Evolutionary conservation across 148 eudicot species (phyloP), one percentile per base, ranked within the genome.

Genomic region (Linanthus parryae): DNA sequence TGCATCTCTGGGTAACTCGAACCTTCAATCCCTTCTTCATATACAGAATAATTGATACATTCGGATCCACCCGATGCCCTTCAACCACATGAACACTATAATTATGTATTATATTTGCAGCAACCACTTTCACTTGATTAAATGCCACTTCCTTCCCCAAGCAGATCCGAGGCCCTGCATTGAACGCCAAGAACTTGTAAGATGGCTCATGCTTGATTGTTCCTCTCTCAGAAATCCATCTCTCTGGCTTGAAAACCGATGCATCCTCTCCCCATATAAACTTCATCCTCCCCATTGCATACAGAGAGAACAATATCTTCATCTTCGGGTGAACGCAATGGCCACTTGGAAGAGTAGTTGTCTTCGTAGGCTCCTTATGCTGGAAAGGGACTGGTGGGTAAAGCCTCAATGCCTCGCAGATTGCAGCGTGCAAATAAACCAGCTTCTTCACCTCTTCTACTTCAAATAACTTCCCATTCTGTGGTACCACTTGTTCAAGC

Each of bases 1-100:
- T 18, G 20, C 75, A 66, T 58, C 73, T 70, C 35, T 51, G 69
- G 23, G 19, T 50, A 37, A 80, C 68, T 44, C 44, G 54, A 45
- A 76, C 85, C 61, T 65, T 80, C 28, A 80, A 63, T 1, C 85
- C 85, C 65, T 70, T 56, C 57, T 54, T 75, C 64, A 72, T 69
- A 52, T 80, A 79, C 24, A 80, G 78, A 34, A 80, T 72, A 7
- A 76, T 59, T 2, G 85, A 80, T 7, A 73, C 55, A 66, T 72
- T 73, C 8, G 75, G 70, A 9, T 47, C 63, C 47, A 69, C 71
- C 15, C 22, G 27, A 19, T 58, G 63, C 7, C 67, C 71, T 52
- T 80, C 29, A 18, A 57, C 59, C 39, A 66, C 45, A 18, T 57
- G 28, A 40, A 80, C 56, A 38, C 59, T 50, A 18, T 72, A 80